Conservation (phyloP, 192 early-diverging fungal species). For the Phycomyces nitens region DNA sequence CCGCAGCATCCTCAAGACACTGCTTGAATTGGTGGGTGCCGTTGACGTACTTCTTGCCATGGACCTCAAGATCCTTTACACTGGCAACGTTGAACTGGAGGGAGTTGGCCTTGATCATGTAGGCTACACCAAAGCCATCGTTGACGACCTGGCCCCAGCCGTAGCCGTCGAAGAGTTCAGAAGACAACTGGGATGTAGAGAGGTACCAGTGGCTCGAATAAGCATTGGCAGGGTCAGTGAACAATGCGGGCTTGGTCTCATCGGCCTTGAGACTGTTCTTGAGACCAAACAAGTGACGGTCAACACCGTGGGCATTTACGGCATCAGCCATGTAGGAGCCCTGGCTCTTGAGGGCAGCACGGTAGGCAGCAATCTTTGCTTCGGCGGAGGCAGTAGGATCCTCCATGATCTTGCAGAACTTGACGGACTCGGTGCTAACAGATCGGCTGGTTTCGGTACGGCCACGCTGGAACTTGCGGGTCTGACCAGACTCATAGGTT, state of each 20-base stretch:
- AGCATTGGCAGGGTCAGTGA: conserved; percentile 80
- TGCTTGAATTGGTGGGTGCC: conserved; percentile 67
- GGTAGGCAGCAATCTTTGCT: conserved; percentile 67
- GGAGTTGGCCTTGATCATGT: conserved; percentile 86
- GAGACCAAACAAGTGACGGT: conserved; percentile 87
- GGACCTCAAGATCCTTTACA: conserved; percentile 52
- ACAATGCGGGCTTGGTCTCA: conserved; percentile 82
- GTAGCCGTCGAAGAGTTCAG: conserved; percentile 91
- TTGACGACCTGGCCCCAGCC: conserved; percentile 86
- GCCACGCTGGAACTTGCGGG: conserved; percentile 87
- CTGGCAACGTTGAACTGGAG: conserved; percentile 88
- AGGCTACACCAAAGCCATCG: conserved; percentile 90
- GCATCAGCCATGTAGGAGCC: conserved; percentile 75
- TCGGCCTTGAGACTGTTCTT: conserved; percentile 67
- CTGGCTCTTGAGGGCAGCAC: conserved; percentile 75
- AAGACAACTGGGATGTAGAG: conserved; percentile 88
- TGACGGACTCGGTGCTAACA: conserved; percentile 68
- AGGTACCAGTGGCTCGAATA: conserved; percentile 86
- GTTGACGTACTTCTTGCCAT: conserved; percentile 51
- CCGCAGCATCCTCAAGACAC: conserved; percentile 81
- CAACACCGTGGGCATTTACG: conserved; percentile 82
- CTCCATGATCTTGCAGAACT: conserved; percentile 88
- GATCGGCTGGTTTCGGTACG: conserved; percentile 93
- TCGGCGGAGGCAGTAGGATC: conserved; percentile 43
- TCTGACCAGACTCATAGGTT: conserved; percentile 94